Percentiles rank a stretch among this genome's conserved stretches.
Evolutionary conservation across 257 asterid species (phyloP).

Genomic region (Linderniella brevidens): DNA sequence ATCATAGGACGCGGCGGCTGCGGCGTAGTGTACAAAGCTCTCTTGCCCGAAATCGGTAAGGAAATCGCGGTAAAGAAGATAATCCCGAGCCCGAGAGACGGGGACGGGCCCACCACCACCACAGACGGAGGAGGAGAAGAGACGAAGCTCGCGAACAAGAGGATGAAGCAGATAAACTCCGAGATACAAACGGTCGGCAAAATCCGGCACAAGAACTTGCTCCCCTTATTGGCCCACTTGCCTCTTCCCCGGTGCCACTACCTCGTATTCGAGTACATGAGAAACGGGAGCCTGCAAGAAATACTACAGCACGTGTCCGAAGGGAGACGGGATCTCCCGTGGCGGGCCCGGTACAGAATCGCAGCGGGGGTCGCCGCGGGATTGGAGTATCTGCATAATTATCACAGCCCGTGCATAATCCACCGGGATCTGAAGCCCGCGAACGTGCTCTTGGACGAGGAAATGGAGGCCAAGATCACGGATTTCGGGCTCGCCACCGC

Average conservation of each 20-base stretch:
- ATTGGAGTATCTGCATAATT: slow-evolving; percentile 43
- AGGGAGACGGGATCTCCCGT: slow-evolving; percentile 24
- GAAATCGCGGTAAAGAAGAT: no score
- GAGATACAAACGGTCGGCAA: not conserved
- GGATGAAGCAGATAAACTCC: no score
- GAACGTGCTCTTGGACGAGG: slow-evolving; percentile 45
- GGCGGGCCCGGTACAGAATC: slow-evolving; percentile 29
- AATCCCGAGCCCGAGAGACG: no score
- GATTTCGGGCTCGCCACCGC: slow-evolving; percentile 54
- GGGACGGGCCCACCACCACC: no score
- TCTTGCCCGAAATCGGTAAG: no score
- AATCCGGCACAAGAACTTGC: slow-evolving; percentile 40
- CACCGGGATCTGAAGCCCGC: slow-evolving; percentile 57
- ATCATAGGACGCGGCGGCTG: no score
- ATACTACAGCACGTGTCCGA: slow-evolving; percentile 15
- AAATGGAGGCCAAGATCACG: slow-evolving; percentile 46
- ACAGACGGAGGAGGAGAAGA: no score
- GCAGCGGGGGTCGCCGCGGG: slow-evolving; percentile 47
- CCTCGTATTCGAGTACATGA: slow-evolving; percentile 51
- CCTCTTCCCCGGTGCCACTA: slow-evolving; percentile 41
- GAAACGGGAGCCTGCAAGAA: slow-evolving; percentile 47
- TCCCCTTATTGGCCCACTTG: slow-evolving; percentile 39
- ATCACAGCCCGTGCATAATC: slow-evolving; percentile 28
- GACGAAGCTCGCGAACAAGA: no score
- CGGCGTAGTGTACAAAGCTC: no score